Conservation (phyloP, 2,329 filamentous ascomycete species). For the Pseudogymnoascus sp. region DNA sequence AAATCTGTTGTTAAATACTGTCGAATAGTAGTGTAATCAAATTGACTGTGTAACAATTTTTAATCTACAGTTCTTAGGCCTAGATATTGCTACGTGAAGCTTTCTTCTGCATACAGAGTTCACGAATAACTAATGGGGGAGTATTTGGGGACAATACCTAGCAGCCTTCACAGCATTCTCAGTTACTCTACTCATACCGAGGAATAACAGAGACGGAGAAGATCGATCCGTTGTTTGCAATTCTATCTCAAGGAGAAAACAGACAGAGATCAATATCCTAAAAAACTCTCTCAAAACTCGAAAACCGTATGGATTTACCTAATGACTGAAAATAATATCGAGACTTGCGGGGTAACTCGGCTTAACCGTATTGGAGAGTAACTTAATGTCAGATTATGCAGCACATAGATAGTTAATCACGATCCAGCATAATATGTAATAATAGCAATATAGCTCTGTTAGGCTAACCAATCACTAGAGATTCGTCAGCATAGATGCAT, state of each 20-base stretch:
- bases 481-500: not conserved
- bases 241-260: not conserved
- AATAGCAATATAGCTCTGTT: not conserved
- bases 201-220: not conserved
- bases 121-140: not conserved
- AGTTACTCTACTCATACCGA: not conserved
- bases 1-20: not conserved
- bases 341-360: not conserved
- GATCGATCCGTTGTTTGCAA: not conserved
- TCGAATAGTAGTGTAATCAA: not conserved
- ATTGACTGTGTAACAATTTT: not conserved
- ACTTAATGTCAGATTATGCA: not conserved
- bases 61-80: not conserved
- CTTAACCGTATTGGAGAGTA: not conserved
- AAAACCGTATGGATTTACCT: not conserved
- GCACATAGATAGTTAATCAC: not conserved
- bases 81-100: not conserved
- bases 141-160: not conserved
- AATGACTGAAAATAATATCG: not conserved
- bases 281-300: not conserved
- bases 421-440: not conserved
- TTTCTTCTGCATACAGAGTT: not conserved
- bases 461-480: not conserved
- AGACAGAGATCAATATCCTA: not conserved
- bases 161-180: not conserved